phyloP scores from a whole-genome alignment of 352 stramenopile species.

The Pythium insidiosum region DNA sequence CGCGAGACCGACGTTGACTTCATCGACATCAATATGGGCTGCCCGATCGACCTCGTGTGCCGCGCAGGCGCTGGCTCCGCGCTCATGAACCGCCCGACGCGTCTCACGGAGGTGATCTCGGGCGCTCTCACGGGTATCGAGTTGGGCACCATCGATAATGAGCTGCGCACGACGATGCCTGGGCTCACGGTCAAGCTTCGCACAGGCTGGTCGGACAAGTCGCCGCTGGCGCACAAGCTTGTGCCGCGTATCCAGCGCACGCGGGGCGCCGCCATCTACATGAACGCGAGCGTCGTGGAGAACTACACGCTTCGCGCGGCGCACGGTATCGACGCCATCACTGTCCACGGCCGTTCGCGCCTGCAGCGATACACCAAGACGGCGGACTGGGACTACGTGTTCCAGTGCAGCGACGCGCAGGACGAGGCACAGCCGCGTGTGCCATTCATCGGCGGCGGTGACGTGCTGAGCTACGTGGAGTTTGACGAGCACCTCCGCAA shows the following conservation, averaged over 20 bases:
- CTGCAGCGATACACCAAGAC: constrained; percentile 96
- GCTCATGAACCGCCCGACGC: constrained; percentile 91
- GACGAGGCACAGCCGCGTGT: constrained; percentile 30
- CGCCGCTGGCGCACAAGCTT: constrained; percentile 92
- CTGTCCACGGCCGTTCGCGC: constrained; percentile 95
- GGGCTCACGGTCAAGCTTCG: constrained; percentile 98
- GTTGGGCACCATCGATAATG: constrained; percentile 34
- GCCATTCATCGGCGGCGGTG: constrained; percentile 90
- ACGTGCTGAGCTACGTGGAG: constrained; percentile 82
- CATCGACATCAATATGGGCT: constrained; percentile 99
- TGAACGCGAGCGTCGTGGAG: constrained; percentile 73
- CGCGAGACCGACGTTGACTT: constrained; percentile 95
- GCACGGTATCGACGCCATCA: constrained; percentile 68
- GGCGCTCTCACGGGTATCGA: constrained; percentile 81
- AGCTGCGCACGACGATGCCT: constrained; percentile 21
- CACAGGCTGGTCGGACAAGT: constrained; percentile 95
- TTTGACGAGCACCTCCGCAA: constrained; percentile 80
- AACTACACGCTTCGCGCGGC: constrained; percentile 62
- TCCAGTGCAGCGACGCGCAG: constrained; percentile 75
- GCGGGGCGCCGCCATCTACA: constrained; percentile 46
- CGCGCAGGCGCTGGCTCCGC: constrained; percentile 83
- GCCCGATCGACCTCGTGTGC: constrained; percentile 96
- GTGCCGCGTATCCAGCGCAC: constrained; percentile 85
- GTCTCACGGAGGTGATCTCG: constrained; percentile 87
- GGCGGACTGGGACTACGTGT: constrained; percentile 98